Evolutionary conservation across 1,139 yeast species (phyloP), one percentile per base, ranked within the genome.

Genomic region (Wickerhamomyces sp.): DNA sequence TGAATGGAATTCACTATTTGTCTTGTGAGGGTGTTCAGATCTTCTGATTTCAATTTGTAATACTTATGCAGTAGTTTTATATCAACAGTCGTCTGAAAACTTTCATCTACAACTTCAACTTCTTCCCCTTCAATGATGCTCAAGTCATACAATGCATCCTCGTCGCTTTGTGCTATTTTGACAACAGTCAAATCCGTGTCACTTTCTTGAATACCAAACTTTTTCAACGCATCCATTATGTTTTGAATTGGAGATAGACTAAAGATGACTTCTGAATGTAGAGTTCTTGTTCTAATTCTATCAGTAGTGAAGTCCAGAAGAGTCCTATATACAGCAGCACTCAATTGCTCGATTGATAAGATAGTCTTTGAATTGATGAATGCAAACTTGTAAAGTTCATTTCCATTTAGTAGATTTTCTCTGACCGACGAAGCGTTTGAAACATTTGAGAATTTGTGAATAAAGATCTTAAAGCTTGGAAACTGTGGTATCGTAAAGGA

Each of bases 201-300:
- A 27, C 63, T 64, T 41, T 70, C 73, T 34, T 67, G 62, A 18
- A 75, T 64, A 33, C 81, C 81, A 58, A 73, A 75, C 48, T 67
- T 63, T 49, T 65, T 66, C 45, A 75, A 60, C 2, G 73, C 72
- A 44, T 76, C 79, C 54, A 74, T 71, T 38, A 71, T 70, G 51
- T 75, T 75, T 44, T 75, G 75, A 29, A 72, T 70, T 1, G 81
- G 79, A 2, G 82, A 72, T 44, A 79, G 60, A 39, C 78, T 69
- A 51, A 76, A 70, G 11, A 79, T 68, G 18, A 75, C 59, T 53
- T 79, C 84, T 1, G 83, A 74, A 49, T 78, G 79, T 7, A 79
- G 45, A 3, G 71, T 68, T 53, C 67, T 73, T 2, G 84, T 73
- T 48, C 79, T 66, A 58, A 71, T 60, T 41, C 58, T 65, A 27